A percentile compares a stretch with the other conserved stretches of the same genome.
These are phyloP conservation scores for Fomitiporia mediterranea DNA, from an alignment of 1,284 basidiomycete genomes.

Conservation along the genomic window DNA sequence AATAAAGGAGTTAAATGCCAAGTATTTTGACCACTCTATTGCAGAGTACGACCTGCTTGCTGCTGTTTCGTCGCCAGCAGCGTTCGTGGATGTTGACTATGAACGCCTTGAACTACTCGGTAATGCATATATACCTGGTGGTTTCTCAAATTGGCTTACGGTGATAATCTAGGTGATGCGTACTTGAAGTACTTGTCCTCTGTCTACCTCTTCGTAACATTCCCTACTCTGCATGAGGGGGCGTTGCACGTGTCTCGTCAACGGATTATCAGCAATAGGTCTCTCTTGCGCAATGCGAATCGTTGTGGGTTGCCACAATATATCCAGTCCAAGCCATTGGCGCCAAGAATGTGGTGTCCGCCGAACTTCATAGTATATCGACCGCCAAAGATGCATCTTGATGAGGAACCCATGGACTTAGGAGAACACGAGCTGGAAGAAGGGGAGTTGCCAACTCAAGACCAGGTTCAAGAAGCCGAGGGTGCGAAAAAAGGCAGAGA, in stretches of 20 bases:
- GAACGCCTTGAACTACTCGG: slow-evolving; percentile 79
- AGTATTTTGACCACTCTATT: slow-evolving; percentile 56
- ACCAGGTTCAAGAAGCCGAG: neutral
- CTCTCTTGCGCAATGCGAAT: slow-evolving; percentile 52
- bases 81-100: slow-evolving; percentile 65
- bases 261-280: slow-evolving; percentile 68
- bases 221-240: slow-evolving; percentile 58
- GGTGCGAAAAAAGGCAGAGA: neutral
- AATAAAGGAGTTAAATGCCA: slow-evolving; percentile 72
- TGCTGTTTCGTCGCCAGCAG: slow-evolving; percentile 65
- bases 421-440: slow-evolving; percentile 15
- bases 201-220: slow-evolving; percentile 64
- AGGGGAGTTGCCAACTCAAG: slow-evolving; percentile 8
- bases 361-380: slow-evolving; percentile 37
- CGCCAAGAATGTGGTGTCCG: slow-evolving; percentile 60
- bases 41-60: slow-evolving; percentile 54
- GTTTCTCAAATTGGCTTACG: neutral
- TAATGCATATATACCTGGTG: slow-evolving; percentile 34
- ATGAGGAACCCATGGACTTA: slow-evolving; percentile 11
- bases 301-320: slow-evolving; percentile 57
- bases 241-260: slow-evolving; percentile 59
- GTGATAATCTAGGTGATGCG: slow-evolving; percentile 55
- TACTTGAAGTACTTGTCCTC: slow-evolving; percentile 76
- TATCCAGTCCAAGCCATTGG: slow-evolving; percentile 68
- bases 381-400: slow-evolving; percentile 19